Evolutionary conservation across 441 rosid species (phyloP).

Genomic region (Croton laevigatus): DNA sequence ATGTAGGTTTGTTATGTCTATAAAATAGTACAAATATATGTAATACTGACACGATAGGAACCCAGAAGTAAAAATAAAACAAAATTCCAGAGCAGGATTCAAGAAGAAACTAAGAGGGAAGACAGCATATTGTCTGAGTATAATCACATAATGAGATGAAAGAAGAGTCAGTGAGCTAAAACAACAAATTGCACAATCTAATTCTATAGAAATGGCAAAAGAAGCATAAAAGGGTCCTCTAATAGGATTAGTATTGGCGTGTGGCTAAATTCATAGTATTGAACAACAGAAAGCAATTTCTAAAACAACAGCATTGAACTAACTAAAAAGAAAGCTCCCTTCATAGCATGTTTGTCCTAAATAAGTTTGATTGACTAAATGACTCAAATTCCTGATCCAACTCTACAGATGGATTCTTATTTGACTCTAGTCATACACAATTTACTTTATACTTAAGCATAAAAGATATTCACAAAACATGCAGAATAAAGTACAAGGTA

Average conservation of each 20-base stretch:
- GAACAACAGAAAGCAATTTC: not conserved
- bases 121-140: not conserved
- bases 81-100: not conserved
- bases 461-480: not conserved
- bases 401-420: not conserved
- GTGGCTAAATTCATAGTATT: no score
- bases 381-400: not conserved
- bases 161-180: not conserved
- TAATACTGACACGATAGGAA: not conserved
- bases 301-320: not conserved
- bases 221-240: not conserved
- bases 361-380: not conserved
- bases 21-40: not conserved
- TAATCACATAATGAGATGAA: not conserved
- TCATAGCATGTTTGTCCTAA: not conserved
- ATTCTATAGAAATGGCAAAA: not conserved
- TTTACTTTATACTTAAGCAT: not conserved
- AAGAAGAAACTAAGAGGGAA: not conserved
- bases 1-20: not conserved
- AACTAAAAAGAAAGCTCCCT: not conserved
- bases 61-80: no score
- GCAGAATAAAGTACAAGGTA: not conserved
- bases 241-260: not conserved
- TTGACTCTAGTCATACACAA: not conserved
- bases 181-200: not conserved